Base-by-base conservation (phyloP, 2,329 filamentous ascomycete genomes). In the Hypocrella siamensis region DNA sequence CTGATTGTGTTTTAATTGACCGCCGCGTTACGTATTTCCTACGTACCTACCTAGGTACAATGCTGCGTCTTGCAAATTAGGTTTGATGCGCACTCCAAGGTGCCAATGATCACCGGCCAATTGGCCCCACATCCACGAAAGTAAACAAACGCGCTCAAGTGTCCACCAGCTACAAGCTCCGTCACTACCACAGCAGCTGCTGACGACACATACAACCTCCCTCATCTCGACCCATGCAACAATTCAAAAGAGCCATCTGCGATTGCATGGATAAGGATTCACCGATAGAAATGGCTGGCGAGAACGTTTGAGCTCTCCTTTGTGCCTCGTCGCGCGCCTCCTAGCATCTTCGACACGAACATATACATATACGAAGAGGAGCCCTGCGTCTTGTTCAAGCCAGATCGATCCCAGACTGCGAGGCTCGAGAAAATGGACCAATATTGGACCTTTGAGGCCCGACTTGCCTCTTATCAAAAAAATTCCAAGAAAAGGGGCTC, bases 391-490 rank as follows among this genome's bases (percentile, higher is more conserved):
- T 17, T 3, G 7, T 6, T 18, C 15, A 28, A 28, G 14, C 27
- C 9, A 10, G 15, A 6, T 5, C 39, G 42, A 40, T 39, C 35
- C 32, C 31, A 37, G 18, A 26, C 12, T 16, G 16, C 14, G 3
- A 15, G 17, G 24, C 31, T 19, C 35, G 34, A 28, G 38, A 43
- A 14, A 25, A 57, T 56, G 53, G 28, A 35, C 10, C 24, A 35
- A 35, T 75, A 63, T 49, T 62, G 69, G 42, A 79, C 79, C 12
- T 76, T 75, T 41, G 75, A 84, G 41, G 78, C 75, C 44, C 82
- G 90, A 30, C 58, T 94, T 22, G 75, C 75, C 19, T 88, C 84
- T 9, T 98, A 96, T 53, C 68, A 79, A 31, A 63, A 62, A 33
- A 58, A 68, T 24, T 58, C 67, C 26, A 83, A 83, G 53, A 75